Percentiles rank a stretch among this genome's conserved stretches.
Evolutionary conservation across 1,284 basidiomycete genomes (phyloP).

Genomic region (Ustilago esculenta): DNA sequence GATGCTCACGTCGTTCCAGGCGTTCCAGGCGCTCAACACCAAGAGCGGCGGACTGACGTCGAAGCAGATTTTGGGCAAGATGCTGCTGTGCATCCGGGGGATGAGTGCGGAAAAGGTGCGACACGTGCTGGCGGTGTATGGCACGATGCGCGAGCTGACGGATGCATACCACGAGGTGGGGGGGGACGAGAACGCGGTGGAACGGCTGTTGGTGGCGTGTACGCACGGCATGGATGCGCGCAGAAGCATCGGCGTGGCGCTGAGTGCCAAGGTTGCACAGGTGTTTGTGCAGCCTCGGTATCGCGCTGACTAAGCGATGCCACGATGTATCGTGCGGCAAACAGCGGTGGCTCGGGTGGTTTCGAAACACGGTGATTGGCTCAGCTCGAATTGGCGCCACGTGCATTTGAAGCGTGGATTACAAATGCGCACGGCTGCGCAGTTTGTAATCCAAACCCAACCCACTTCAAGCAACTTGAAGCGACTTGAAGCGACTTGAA

Average conservation of each 20-base stretch:
- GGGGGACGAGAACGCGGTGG: slow-evolving; percentile 14
- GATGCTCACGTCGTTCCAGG: slow-evolving; percentile 69
- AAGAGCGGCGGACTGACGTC: slow-evolving; percentile 70
- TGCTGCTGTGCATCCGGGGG: slow-evolving; percentile 71
- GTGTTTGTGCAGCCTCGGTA: slow-evolving; percentile 32
- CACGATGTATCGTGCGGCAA: slow-evolving; percentile 31
- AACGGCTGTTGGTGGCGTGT: slow-evolving; percentile 17
- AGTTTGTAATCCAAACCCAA: too few species aligned
- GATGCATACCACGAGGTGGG: slow-evolving; percentile 65
- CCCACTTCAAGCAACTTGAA: too few species aligned
- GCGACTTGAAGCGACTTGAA: too few species aligned
- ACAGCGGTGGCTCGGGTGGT: slow-evolving; percentile 24
- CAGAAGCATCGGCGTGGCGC: slow-evolving; percentile 44
- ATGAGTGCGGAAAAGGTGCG: slow-evolving; percentile 71
- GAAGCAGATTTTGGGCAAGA: slow-evolving; percentile 70
- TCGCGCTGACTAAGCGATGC: too few species aligned
- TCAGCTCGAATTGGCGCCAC: slow-evolving; percentile 16
- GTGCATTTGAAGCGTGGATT: too few species aligned
- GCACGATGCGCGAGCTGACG: slow-evolving; percentile 69
- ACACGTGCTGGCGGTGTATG: slow-evolving; percentile 69
- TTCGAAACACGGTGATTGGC: slow-evolving; percentile 48
- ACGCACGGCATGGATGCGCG: slow-evolving; percentile 42
- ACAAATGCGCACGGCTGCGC: slow-evolving; percentile 32
- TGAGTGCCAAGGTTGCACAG: slow-evolving; percentile 44
- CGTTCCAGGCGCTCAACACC: slow-evolving; percentile 70